Evolutionary conservation across 2,329 filamentous ascomycete species (phyloP), one percentile per base, ranked within the genome.

Genomic region (Fusarium pseudograminearum): DNA sequence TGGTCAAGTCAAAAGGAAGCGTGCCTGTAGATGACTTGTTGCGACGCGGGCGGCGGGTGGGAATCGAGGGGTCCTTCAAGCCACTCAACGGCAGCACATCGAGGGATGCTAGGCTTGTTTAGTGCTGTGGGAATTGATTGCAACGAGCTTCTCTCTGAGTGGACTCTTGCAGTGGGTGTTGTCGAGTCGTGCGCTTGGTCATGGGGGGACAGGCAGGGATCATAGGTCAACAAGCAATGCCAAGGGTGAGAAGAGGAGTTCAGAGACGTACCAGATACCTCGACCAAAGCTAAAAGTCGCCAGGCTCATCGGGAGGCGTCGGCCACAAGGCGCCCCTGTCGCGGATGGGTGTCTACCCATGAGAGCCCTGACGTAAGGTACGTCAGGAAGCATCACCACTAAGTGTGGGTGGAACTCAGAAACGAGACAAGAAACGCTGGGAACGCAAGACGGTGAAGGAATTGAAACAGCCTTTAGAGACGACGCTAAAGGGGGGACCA

Each of bases 291-390:
- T 48, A 69, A 65, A 71, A 67, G 72, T 63, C 61, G 65, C 66
- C 70, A 71, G 63, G 67, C 67, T 67, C 63, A 61, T 65, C 69
- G 69, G 65, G 72, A 75, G 72, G 73, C 67, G 73, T 75, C 71
- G 65, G 69, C 71, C 70, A 65, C 68, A 70, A 51, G 44, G 46
- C 64, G 61, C 73, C 73, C 73, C 62, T 67, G 68, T 72, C 58
- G 62, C 65, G 73, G 73, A 73, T 72, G 71, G 73, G 74, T 69
- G 73, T 74, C 44, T 52, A 61, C 50, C 69, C 67, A 73, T 63
- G 60, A 75, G 57, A 70, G 71, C 73, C 71, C 73, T 76, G 74
- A 76, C 74, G 74, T 76, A 76, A 74, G 74, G 74, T 65, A 75
- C 70, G 61, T 71, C 70, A 66, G 69, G 61, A 67, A 65, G 61